phyloP scores from a whole-genome alignment of 1,139 yeast species.

The Yamadazyma jaroonii region DNA sequence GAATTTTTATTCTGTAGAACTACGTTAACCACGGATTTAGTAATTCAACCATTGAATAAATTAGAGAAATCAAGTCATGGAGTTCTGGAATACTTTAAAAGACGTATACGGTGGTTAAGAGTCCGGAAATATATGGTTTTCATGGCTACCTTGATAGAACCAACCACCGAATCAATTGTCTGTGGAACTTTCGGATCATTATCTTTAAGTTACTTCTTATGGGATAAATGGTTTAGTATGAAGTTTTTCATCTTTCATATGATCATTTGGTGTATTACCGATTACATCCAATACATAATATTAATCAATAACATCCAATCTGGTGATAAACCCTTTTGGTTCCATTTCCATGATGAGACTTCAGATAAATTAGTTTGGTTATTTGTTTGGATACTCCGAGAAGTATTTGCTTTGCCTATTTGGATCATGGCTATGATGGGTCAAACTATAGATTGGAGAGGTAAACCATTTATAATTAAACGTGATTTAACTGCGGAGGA shows the following conservation, averaged over 20 bases:
- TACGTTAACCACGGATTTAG: conserved; percentile 75
- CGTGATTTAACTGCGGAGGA: conserved; percentile 78
- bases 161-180: conserved; percentile 76
- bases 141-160: conserved; percentile 81
- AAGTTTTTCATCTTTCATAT: conserved; percentile 52
- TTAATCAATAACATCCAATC: conserved; percentile 32
- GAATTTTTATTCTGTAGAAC: conserved; percentile 66
- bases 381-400: conserved; percentile 64
- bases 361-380: conserved; percentile 24
- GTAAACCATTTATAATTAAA: conserved; percentile 68
- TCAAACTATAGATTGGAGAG: conserved; percentile 79
- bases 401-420: conserved; percentile 73
- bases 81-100: conserved; percentile 53
- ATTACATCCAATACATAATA: conserved; percentile 55
- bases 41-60: conserved; percentile 66
- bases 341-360: conserved; percentile 15
- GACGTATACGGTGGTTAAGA: conserved; percentile 83
- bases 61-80: conserved; percentile 37
- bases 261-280: conserved; percentile 60
- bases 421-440: conserved; percentile 85
- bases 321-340: conserved; percentile 26
- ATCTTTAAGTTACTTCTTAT: conserved; percentile 51
- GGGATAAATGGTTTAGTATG: conserved; percentile 29
- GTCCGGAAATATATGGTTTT: conserved; percentile 89
- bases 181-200: conserved; percentile 68